Base-by-base conservation (phyloP, 441 rosid species). In the Pelargonium cotyledonis region DNA sequence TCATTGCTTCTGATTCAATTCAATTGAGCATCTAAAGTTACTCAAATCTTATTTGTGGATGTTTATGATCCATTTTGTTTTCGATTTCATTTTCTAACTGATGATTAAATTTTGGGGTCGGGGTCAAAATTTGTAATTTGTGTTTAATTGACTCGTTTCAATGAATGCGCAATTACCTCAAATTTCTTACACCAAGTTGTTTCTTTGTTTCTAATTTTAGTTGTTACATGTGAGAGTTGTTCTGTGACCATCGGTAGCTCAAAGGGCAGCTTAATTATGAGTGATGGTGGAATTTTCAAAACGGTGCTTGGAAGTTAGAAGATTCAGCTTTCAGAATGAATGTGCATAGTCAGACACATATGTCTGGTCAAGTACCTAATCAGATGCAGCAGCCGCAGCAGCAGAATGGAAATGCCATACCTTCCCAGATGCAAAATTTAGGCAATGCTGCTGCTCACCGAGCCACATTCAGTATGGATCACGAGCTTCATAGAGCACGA, bases 301-400 rank as follows among this genome's bases (percentile, higher is more conserved):
- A 6, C 26, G 65, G 65, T 23, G 16, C 41, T 14, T 26, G 15
- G 8, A 26, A 63, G 16, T 63, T 63, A 11, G 74, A 69, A 69
- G 68, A 55, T 79, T 70, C 76, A 70, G 40, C n/a, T 76, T 55
- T 73, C 41, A 65, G 67, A 18, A 88, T 90, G 98, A 89, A 89
- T 85, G 88, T 87, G 79, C 97, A 83, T 77, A 77, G 97, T 5
- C 96, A 89, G 79, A 73, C 40, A 6, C 40, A 35, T 35, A 35
- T 88, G 84, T 83, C 99, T 2, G 95, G 92, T 70, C 93, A 86
- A 75, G 78, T 86, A 63, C 80, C 95, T 41, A 91, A 83, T 81
- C 96, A 92, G 79, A 82, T 85, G 70, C 81, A 85, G 78, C 76
- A 85, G 78, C 76, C 94, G 68, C 95, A 86, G 79, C 98, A 84